phyloP scores from a whole-genome alignment of 1,139 yeast genomes.

The Taiozyma onychis region DNA sequence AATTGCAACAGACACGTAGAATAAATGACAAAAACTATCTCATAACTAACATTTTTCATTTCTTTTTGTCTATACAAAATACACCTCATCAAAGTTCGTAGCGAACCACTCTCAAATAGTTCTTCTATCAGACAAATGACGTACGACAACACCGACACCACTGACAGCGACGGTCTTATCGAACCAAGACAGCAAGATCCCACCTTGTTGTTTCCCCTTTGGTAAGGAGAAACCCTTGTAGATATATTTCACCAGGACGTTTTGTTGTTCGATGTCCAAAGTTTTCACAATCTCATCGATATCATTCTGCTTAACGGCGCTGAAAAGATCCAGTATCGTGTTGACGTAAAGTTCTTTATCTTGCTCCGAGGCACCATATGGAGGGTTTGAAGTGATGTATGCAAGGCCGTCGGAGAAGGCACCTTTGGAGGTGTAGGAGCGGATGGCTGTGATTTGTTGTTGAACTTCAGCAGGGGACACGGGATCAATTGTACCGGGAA shows the following conservation, averaged over 20 bases:
- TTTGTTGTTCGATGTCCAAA: constrained; percentile 63
- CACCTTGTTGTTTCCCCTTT: constrained; percentile 83
- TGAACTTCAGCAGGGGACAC: constrained; percentile 49
- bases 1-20: background rate
- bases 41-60: background rate
- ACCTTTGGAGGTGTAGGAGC: constrained; percentile 65
- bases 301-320: constrained; percentile 71
- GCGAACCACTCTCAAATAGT: constrained; percentile 41
- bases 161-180: constrained; percentile 81
- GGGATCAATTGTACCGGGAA: constrained; percentile 38
- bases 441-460: constrained; percentile 50
- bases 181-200: constrained; percentile 82
- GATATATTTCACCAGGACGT: constrained; percentile 74
- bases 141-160: constrained; percentile 85
- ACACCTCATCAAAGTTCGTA: too few relatives aligned
- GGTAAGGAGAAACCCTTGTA: constrained; percentile 80
- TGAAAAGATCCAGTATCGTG: constrained; percentile 69
- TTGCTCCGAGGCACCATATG: constrained; percentile 67
- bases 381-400: constrained; percentile 64
- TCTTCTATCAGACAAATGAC: constrained; percentile 82
- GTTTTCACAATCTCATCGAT: constrained; percentile 54
- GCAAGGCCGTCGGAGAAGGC: constrained; percentile 62
- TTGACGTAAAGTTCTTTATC: constrained; percentile 38
- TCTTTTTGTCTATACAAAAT: too few relatives aligned
- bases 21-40: too few relatives aligned